A percentile compares a stretch with the other conserved stretches of the same genome.
phyloP scores from a whole-genome alignment of 495 filamentous ascomycete species.

The Clohesyomyces aquaticus region DNA sequence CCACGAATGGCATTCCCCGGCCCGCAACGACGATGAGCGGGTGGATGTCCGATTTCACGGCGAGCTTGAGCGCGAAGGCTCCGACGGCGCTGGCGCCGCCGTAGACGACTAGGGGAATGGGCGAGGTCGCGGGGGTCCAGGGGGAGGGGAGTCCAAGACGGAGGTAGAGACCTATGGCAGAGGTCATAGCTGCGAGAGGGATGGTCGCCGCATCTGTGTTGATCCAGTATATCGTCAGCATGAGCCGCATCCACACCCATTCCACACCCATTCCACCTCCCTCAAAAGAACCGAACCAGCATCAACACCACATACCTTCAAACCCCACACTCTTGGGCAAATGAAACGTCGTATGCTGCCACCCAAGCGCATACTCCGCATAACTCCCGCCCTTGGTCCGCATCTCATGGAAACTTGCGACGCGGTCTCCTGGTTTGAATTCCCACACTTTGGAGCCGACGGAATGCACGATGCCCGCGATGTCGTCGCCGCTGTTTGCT shows the following conservation, averaged over 20 bases:
- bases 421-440: constrained; percentile 69
- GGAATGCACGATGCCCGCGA: constrained; percentile 67
- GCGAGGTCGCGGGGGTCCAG: constrained; percentile 53
- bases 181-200: constrained; percentile 75
- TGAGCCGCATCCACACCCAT: too few species aligned
- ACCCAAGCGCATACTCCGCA: constrained; percentile 72
- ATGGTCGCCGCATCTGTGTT: constrained; percentile 66
- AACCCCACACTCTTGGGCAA: constrained; percentile 66
- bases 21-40: constrained; percentile 75
- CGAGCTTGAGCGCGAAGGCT: constrained; percentile 69
- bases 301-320: constrained; percentile 65
- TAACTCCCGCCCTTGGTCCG: constrained; percentile 60
- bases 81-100: constrained; percentile 71
- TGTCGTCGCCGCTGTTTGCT: constrained; percentile 70
- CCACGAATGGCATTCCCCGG: constrained; percentile 58
- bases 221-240: not conserved
- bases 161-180: constrained; percentile 65
- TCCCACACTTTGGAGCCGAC: constrained; percentile 65
- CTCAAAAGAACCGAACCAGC: too few species aligned
- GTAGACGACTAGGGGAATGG: constrained; percentile 65
- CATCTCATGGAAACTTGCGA: constrained; percentile 72
- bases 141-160: constrained; percentile 65
- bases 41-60: constrained; percentile 68
- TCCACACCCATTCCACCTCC: too few species aligned
- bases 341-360: constrained; percentile 69